These are phyloP conservation scores for Penicillium sp. DNA, from an alignment of 2,329 filamentous ascomycete species.

Conservation along the genomic window DNA sequence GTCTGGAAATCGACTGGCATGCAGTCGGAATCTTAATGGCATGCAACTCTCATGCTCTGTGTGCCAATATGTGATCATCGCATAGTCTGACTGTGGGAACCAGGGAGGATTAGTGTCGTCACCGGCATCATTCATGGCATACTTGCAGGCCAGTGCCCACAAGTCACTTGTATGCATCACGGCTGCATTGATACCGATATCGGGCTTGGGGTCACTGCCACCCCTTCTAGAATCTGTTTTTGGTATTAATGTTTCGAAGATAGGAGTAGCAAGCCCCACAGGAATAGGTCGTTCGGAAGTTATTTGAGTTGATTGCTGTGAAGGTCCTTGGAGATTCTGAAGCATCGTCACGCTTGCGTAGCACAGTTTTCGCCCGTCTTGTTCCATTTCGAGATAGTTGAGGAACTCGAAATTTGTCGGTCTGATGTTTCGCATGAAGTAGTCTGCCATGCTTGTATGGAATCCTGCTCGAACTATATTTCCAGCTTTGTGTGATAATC, in stretches of 20 bases:
- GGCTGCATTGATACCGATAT: slow-evolving; percentile 42
- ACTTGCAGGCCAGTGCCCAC: slow-evolving; percentile 48
- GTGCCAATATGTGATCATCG: slow-evolving; percentile 45
- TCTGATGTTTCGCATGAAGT: slow-evolving; percentile 18
- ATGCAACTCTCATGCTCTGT: slow-evolving; percentile 51
- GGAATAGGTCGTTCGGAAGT: slow-evolving; percentile 9
- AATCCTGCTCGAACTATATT: slow-evolving; percentile 21
- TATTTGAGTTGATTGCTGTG: slow-evolving; percentile 1
- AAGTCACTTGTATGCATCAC: slow-evolving; percentile 43
- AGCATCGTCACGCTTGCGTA: slow-evolving; percentile 37
- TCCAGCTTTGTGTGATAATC: slow-evolving; percentile 9
- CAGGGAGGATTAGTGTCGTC: slow-evolving; percentile 41
- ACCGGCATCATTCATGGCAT: slow-evolving; percentile 43
- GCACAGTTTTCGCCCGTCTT: slow-evolving; percentile 27
- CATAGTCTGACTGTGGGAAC: slow-evolving; percentile 50
- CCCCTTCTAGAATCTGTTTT: slow-evolving; percentile 1
- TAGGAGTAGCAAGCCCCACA: neutral
- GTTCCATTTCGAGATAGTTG: slow-evolving; percentile 19
- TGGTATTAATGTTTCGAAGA: slow-evolving; percentile 3
- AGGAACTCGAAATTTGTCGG: slow-evolving; percentile 12
- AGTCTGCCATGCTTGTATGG: slow-evolving; percentile 18
- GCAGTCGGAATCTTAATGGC: slow-evolving; percentile 49
- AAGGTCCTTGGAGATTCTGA: slow-evolving; percentile 36
- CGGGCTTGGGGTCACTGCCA: slow-evolving; percentile 11
- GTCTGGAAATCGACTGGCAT: slow-evolving; percentile 46